Percentiles rank a stretch among this genome's conserved stretches.
These are phyloP conservation scores for Raphanus hybrid DNA, from an alignment of 441 rosid species.

Conservation along the genomic window DNA sequence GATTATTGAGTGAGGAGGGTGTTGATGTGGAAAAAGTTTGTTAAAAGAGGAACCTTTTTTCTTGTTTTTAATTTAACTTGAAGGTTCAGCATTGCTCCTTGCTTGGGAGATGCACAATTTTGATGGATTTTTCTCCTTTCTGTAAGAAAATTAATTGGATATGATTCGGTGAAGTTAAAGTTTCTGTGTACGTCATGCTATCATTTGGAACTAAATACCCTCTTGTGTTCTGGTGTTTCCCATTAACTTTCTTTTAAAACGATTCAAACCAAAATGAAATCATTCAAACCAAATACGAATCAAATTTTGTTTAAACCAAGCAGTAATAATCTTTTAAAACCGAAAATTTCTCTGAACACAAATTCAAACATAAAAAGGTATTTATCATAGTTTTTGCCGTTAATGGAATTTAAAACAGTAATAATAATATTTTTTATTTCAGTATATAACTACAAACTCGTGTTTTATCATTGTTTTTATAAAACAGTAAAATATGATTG, in stretches of 20 bases:
- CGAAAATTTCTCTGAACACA: neutral
- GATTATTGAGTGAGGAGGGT: constrained; percentile 25
- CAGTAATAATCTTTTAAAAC: neutral
- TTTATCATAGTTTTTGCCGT: neutral
- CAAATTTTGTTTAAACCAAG: neutral
- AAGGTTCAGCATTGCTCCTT: constrained; percentile 42
- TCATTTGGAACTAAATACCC: constrained; percentile 23
- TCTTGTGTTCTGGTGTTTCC: constrained; percentile 9
- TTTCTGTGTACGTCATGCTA: constrained; percentile 33
- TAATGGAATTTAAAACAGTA: neutral
- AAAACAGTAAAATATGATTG: neutral
- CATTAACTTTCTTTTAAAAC: constrained; percentile 8
- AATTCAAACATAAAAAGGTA: neutral
- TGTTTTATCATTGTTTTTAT: neutral
- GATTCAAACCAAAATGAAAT: neutral
- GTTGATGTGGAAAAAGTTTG: constrained; percentile 29
- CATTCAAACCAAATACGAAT: neutral
- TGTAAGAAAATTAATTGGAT: constrained; percentile 4
- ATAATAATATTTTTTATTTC: neutral
- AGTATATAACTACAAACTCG: neutral
- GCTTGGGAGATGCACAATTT: constrained; percentile 37
- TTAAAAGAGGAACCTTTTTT: constrained; percentile 19
- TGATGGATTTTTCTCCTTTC: constrained; percentile 28
- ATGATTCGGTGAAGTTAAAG: constrained; percentile 32
- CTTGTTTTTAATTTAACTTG: constrained; percentile 31